Conservation (phyloP, 1,284 basidiomycete species). For the Inonotus hispidus region DNA sequence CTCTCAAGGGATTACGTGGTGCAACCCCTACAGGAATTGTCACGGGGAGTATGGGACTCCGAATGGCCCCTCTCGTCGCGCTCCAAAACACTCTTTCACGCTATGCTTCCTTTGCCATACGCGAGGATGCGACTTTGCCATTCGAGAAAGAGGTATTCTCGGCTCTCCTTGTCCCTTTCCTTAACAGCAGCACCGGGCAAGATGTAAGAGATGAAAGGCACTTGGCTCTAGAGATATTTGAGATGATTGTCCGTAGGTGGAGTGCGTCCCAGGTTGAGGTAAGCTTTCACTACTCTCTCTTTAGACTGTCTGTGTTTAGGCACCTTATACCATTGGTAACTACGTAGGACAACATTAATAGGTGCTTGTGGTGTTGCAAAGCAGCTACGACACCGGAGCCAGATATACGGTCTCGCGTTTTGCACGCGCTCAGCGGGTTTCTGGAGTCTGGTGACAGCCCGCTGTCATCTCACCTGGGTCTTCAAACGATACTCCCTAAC, state of each 20-base stretch:
- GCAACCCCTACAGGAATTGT: conserved; percentile 38
- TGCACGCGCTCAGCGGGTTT: conserved; percentile 44
- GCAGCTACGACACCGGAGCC: conserved; percentile 40
- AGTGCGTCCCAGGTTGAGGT: conserved; percentile 44
- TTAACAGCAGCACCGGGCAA: conserved; percentile 31
- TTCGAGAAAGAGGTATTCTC: conserved; percentile 54
- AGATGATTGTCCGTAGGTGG: conserved; percentile 53
- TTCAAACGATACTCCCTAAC: conserved; percentile 47
- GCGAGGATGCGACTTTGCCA: conserved; percentile 37
- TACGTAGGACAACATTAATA: conserved; percentile 45
- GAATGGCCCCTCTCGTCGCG: conserved; percentile 32
- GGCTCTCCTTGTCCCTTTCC: conserved; percentile 51
- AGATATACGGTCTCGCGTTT: conserved; percentile 40
- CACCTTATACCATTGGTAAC: neutral
- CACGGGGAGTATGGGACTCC: conserved; percentile 18
- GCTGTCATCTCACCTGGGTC: conserved; percentile 39
- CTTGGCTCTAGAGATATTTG: conserved; percentile 56
- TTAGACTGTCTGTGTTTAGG: neutral
- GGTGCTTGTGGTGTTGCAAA: conserved; percentile 63
- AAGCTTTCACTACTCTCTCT: conserved; percentile 13
- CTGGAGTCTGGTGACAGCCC: conserved; percentile 40
- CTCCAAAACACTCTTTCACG: conserved; percentile 39
- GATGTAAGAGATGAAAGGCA: conserved; percentile 45
- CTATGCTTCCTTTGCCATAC: conserved; percentile 34
- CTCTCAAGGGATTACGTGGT: conserved; percentile 32